A percentile compares a stretch with the other conserved stretches of the same genome.
These are phyloP conservation scores for Lachnellula hyalina DNA, from an alignment of 2,329 filamentous ascomycete genomes.

Conservation along the genomic window DNA sequence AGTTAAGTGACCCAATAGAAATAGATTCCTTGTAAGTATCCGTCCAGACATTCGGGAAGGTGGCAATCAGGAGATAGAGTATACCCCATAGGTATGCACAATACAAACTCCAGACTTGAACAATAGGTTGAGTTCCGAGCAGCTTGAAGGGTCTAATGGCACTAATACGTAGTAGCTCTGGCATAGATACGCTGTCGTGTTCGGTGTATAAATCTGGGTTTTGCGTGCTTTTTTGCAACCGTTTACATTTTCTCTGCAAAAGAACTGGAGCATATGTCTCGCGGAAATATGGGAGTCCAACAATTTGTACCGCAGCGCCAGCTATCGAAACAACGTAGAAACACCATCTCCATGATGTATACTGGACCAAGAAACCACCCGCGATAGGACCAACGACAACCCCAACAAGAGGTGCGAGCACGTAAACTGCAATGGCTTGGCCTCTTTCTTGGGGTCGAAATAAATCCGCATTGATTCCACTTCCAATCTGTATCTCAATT, in stretches of 20 bases:
- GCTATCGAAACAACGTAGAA: conserved; percentile 61
- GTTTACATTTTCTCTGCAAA: neutral
- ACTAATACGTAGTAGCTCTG: conserved; percentile 32
- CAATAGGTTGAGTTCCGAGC: conserved; percentile 43
- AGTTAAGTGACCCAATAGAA: conserved; percentile 49
- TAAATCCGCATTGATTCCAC: conserved; percentile 39
- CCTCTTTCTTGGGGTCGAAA: conserved; percentile 42
- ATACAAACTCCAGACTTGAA: conserved; percentile 46
- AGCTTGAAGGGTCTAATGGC: conserved; percentile 40
- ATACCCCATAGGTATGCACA: conserved; percentile 50
- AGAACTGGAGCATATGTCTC: neutral
- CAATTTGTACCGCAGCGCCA: conserved; percentile 38
- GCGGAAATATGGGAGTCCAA: conserved; percentile 20
- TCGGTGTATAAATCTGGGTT: conserved; percentile 35
- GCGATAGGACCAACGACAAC: conserved; percentile 51
- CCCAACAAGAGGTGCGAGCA: conserved; percentile 56
- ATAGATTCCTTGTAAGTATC: conserved; percentile 47
- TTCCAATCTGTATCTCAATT: conserved; percentile 28
- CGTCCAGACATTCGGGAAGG: conserved; percentile 52
- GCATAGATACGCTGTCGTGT: conserved; percentile 40
- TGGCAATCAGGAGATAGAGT: conserved; percentile 50
- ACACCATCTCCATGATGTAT: conserved; percentile 68
- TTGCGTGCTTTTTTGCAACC: neutral
- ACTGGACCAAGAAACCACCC: conserved; percentile 75
- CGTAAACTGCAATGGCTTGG: conserved; percentile 49